Conservation (phyloP, 805 yeast genomes). For the Zygosaccharomyces gambellarensis region DNA sequence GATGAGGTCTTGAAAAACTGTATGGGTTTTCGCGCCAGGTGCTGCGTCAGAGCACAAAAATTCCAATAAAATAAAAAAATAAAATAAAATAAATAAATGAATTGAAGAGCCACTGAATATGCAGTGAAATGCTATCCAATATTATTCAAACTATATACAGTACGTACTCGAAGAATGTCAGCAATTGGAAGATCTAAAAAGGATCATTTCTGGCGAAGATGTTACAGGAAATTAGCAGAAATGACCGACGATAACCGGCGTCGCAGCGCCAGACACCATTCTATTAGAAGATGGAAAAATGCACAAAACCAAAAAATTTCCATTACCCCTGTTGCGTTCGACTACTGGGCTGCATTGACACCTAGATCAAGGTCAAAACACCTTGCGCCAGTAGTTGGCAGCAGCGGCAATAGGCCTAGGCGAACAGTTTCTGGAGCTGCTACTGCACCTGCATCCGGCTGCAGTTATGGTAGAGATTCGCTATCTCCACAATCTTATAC, state of each 20-base stretch:
- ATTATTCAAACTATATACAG: neutral
- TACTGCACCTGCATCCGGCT: neutral
- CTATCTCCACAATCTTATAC: constrained; percentile 1
- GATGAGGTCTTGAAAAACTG: neutral
- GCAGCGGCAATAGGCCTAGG: neutral
- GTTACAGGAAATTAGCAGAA: neutral
- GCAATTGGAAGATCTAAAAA: neutral
- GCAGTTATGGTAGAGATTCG: neutral
- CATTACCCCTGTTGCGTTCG: neutral
- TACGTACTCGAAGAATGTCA: neutral
- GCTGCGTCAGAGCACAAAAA: constrained; percentile 4
- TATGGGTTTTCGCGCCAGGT: constrained; percentile 3
- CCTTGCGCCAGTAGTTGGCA: neutral
- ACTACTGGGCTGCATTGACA: neutral
- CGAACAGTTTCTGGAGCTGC: constrained; percentile 3
- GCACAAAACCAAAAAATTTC: neutral
- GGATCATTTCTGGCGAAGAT: constrained; percentile 2
- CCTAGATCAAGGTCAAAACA: neutral
- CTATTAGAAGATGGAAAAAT: constrained; percentile 13
- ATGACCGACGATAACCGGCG: constrained; percentile 1
- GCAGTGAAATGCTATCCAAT: too few species aligned
- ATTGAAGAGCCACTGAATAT: too few species aligned
- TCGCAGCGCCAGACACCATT: constrained; percentile 3
- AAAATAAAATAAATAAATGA: neutral
- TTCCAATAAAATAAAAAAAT: neutral